Base-by-base conservation (phyloP, 306 rosid species). In the Gastrolobium bilobum region DNA sequence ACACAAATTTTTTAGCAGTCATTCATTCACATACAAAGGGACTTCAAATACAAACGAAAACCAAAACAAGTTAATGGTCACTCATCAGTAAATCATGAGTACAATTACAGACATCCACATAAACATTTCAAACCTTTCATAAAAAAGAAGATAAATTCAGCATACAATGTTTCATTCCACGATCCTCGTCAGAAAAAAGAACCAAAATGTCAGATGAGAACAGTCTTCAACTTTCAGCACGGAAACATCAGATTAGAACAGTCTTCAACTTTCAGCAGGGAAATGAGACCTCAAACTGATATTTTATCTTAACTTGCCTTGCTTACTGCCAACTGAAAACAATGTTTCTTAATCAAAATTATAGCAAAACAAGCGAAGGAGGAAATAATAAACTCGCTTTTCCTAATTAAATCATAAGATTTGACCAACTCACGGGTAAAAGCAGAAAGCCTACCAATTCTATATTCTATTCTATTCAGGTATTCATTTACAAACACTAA, bases 341-440 rank as follows among this genome's bases (percentile, higher is more conserved):
- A 57, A n/a, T 56, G 3, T 46, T 34, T n/a, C 7, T 47, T 71
- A 40, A 14, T 43, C 37, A 54, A 50, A 59, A 52, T 33, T 6
- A 13, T 29, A 57, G 2, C 9, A 3, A 20, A 44, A 53, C 3
- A 1, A 39, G 20, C 8, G 2, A 5, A 9, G 4, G 5, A 6
- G 2, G n/a, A n/a, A 14, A 5, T 10, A 31, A 4, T 31, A 44
- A 40, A 73, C 10, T 60, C 63, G 52, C 6, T 2, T 4, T 20
- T 48, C 3, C 7, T 10, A n/a, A 64, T 43, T 3, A 79, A 56
- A 53, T 10, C 10, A 43, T 40, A 29, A 69, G 82, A 79, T 76
- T 80, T n/a, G n/a, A n/a, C 69, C 34, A 80, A 90, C 99, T 93
- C 84, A 93, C 99, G 85, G 71, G 93, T 86, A 79, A 93, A 84